phyloP scores from a whole-genome alignment of 1,284 basidiomycete species.

The Cryptococcus sp. region DNA sequence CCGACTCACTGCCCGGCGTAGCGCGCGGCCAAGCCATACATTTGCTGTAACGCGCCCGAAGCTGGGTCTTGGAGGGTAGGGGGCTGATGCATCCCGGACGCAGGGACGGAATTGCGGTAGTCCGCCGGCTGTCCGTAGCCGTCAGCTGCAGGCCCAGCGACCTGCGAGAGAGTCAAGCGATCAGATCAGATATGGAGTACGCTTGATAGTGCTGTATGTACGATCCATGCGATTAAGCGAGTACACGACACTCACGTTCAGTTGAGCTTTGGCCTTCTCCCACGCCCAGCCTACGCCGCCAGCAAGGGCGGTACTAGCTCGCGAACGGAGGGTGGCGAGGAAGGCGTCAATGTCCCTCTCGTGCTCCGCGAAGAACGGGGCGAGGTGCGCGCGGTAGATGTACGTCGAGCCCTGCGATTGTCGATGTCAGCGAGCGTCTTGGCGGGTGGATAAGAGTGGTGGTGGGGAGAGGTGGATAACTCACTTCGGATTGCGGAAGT shows the following conservation, averaged over 20 bases:
- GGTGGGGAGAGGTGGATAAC: constrained; percentile 26
- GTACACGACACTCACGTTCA: constrained; percentile 38
- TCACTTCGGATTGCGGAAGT: constrained; percentile 70
- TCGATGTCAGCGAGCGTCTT: not conserved
- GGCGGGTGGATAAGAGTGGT: not conserved
- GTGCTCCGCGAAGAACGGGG: constrained; percentile 67
- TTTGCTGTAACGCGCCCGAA: constrained; percentile 43
- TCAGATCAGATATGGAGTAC: not conserved
- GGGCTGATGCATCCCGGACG: constrained; percentile 32
- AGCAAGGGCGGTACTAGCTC: constrained; percentile 34
- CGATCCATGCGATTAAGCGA: too few species aligned
- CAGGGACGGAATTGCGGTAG: constrained; percentile 4
- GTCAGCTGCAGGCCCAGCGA: constrained; percentile 1
- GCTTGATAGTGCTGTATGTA: not conserved
- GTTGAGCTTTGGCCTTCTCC: constrained; percentile 37
- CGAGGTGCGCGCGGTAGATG: constrained; percentile 66
- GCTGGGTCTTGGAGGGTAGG: constrained; percentile 50
- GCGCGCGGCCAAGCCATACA: constrained; percentile 36
- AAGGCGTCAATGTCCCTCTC: constrained; percentile 68
- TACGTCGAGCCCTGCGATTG: constrained; percentile 66
- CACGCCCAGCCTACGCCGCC: constrained; percentile 44
- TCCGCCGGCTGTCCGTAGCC: constrained; percentile 3
- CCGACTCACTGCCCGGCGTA: constrained; percentile 45
- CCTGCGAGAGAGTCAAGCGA: not conserved
- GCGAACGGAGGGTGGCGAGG: constrained; percentile 52